A percentile compares a stretch with the other conserved stretches of the same genome.
Conservation (phyloP, 179 eudicot species). For the Gypsophila paniculata region DNA sequence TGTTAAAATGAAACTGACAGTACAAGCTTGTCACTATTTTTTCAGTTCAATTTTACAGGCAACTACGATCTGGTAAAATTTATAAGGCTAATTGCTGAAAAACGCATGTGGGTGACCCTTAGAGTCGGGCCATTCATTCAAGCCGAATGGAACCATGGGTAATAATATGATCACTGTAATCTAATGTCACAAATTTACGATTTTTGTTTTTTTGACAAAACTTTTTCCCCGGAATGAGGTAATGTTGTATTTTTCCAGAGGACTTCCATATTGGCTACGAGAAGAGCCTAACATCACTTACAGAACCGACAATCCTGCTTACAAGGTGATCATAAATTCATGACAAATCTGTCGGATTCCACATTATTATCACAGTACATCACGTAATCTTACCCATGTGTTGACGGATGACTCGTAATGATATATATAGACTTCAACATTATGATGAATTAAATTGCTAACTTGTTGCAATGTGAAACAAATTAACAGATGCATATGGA, state of each 20-base stretch:
- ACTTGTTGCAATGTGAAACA: not conserved
- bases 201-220: not conserved
- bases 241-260: slow-evolving; percentile 40
- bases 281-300: slow-evolving; percentile 57
- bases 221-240: not conserved
- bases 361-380: too few relatives aligned
- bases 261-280: slow-evolving; percentile 85
- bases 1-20: not conserved
- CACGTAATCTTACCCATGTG: not conserved
- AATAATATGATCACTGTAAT: not conserved
- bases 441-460: not conserved
- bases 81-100: slow-evolving; percentile 50
- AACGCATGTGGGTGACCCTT: slow-evolving; percentile 56
- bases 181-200: not conserved
- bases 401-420: too few relatives aligned
- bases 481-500: slow-evolving; percentile 52
- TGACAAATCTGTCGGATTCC: not conserved
- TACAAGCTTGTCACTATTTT: not conserved
- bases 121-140: slow-evolving; percentile 81
- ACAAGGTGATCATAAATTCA: slow-evolving; percentile 44
- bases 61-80: slow-evolving; percentile 61
- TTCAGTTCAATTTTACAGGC: slow-evolving; percentile 73
- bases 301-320: slow-evolving; percentile 70
- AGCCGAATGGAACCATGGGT: slow-evolving; percentile 96
- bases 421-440: not conserved